These are phyloP conservation scores for Raddia guianensis DNA, from an alignment of 176 grass and related monocot species.

Conservation along the genomic window DNA sequence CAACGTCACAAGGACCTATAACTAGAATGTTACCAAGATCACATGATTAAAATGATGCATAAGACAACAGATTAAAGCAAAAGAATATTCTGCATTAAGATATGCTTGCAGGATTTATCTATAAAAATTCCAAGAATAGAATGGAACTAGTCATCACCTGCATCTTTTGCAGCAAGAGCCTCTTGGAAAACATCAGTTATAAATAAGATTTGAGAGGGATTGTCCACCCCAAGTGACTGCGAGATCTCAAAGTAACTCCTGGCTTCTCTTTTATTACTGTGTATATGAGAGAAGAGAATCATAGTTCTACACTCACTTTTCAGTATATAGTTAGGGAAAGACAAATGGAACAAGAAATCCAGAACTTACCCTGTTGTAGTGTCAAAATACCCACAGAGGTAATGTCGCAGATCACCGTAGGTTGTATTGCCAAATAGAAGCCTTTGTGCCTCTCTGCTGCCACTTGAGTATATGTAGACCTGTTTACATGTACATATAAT, in stretches of 20 bases:
- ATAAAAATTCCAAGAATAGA: conserved; percentile 24
- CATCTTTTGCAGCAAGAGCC: conserved; percentile 78
- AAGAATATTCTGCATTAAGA: not conserved
- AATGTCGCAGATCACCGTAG: conserved; percentile 74
- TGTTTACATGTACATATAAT: conserved; percentile 42
- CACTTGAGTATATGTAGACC: conserved; percentile 99
- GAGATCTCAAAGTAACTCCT: conserved; percentile 87
- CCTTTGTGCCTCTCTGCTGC: conserved; percentile 92
- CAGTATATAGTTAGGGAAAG: not conserved
- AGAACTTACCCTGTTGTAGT: conserved; percentile 81
- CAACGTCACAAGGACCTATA: not conserved
- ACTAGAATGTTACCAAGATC: not conserved
- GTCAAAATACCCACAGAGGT: conserved; percentile 90
- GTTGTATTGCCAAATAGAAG: conserved; percentile 89
- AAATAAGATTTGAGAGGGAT: conserved; percentile 80
- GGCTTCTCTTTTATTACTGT: conserved; percentile 89
- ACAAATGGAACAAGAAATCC: conserved; percentile 34
- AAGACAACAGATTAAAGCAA: not conserved
- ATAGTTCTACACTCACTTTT: conserved; percentile 22
- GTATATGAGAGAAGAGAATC: conserved; percentile 26
- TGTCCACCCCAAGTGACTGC: conserved; percentile 80
- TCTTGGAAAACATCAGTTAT: conserved; percentile 90
- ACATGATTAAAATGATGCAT: not conserved
- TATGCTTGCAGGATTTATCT: conserved; percentile 14
- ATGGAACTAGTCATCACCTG: conserved; percentile 57